Percentiles rank a stretch among this genome's conserved stretches.
These are phyloP conservation scores for Dimargaris verticillata DNA, from an alignment of 192 early-diverging fungal species.

Conservation along the genomic window DNA sequence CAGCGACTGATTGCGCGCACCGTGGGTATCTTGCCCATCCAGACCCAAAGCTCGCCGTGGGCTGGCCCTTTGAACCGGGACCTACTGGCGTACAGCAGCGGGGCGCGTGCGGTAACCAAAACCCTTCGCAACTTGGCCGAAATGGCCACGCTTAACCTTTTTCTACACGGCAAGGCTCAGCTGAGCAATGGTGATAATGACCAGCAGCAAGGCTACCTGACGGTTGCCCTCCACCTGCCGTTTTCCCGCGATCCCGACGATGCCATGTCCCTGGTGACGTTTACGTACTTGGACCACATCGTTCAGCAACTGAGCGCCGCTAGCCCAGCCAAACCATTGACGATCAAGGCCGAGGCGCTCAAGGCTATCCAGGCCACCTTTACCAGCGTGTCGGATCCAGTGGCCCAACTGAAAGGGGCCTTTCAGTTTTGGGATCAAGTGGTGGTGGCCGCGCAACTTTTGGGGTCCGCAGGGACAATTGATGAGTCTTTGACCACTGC, in stretches of 20 bases:
- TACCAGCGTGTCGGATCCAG: neutral
- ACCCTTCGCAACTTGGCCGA: constrained; percentile 41
- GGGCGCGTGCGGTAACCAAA: constrained; percentile 41
- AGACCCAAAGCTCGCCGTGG: constrained; percentile 26
- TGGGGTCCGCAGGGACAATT: too few relatives aligned
- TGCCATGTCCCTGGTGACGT: neutral
- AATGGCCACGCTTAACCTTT: constrained; percentile 33
- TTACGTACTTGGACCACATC: neutral
- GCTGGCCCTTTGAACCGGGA: constrained; percentile 48
- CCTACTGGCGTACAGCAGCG: constrained; percentile 54
- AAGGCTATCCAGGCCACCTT: neutral
- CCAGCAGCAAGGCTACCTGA: neutral
- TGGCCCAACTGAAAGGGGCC: neutral
- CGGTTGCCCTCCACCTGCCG: neutral
- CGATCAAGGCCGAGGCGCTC: neutral
- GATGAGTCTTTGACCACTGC: too few relatives aligned
- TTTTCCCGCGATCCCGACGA: neutral
- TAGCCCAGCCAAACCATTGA: too few relatives aligned
- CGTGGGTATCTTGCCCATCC: constrained; percentile 31
- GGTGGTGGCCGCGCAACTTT: too few relatives aligned
- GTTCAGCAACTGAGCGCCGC: neutral
- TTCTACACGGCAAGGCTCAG: constrained; percentile 24
- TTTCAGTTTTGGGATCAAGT: constrained; percentile 7
- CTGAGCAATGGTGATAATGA: too few relatives aligned
- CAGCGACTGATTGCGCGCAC: constrained; percentile 31